These are phyloP conservation scores for Tylopilus sp. DNA, from an alignment of 768 basidiomycete genomes.

Conservation along the genomic window DNA sequence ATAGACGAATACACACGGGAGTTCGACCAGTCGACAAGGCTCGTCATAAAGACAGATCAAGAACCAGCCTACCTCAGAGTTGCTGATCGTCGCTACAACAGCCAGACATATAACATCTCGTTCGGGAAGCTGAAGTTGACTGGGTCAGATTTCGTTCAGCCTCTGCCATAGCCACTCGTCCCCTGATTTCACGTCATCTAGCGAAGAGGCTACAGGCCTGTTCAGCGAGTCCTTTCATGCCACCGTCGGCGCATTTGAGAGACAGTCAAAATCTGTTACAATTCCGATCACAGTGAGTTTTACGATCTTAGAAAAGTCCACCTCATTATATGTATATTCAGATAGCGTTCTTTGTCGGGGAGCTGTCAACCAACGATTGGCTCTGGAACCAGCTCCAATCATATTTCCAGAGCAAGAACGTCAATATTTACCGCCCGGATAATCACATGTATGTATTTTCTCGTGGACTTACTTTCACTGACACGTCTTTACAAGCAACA, in stretches of 20 bases:
- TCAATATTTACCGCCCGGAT: not conserved
- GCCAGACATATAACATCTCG: not conserved
- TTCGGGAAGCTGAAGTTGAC: constrained; percentile 9
- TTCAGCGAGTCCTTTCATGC: not conserved
- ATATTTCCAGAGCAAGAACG: not conserved
- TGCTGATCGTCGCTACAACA: not conserved
- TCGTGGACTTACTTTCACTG: not conserved
- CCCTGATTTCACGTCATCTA: not conserved
- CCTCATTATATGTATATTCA: not conserved
- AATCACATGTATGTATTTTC: not conserved
- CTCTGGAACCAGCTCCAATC: not conserved
- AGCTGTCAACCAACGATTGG: not conserved
- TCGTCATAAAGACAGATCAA: not conserved
- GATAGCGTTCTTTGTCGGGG: not conserved
- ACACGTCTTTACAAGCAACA: not conserved
- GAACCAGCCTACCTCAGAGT: constrained; percentile 12
- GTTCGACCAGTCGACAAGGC: constrained; percentile 2
- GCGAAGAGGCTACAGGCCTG: not conserved
- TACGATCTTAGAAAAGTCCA: not conserved
- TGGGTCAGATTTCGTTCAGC: not conserved
- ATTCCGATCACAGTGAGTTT: not conserved
- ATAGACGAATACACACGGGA: constrained; percentile 1
- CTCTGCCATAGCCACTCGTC: not conserved
- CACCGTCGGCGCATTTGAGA: not conserved
- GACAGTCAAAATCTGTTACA: not conserved